Evolutionary conservation across 2,329 filamentous ascomycete species (phyloP).

Genomic region (Dactylellina parvicollis): DNA sequence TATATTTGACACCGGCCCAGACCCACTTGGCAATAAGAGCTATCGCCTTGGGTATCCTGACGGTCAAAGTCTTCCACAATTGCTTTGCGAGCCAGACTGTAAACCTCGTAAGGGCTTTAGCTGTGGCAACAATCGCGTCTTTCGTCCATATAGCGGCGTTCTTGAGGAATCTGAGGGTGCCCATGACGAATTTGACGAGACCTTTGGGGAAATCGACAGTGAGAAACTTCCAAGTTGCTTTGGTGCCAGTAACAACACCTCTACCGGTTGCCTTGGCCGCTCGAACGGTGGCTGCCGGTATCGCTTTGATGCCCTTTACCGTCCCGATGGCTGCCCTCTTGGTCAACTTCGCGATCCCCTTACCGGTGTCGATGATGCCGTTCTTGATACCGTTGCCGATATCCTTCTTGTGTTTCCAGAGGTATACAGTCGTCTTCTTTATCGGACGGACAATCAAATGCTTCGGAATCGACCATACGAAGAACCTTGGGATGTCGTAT

Average conservation of each 20-base stretch:
- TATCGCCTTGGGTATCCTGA: conserved; percentile 59
- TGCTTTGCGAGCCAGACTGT: conserved; percentile 30
- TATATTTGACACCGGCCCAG: conserved; percentile 56
- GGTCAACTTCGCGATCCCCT: conserved; percentile 11
- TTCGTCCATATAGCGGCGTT: conserved; percentile 29
- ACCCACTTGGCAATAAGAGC: conserved; percentile 62
- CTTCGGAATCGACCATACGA: conserved; percentile 44
- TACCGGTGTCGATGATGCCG: conserved; percentile 20
- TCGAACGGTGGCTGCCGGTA: conserved; percentile 17
- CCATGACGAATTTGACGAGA: conserved; percentile 25
- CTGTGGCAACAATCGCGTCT: conserved; percentile 13
- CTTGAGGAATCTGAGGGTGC: conserved; percentile 37
- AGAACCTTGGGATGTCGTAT: conserved; percentile 46
- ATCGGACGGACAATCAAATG: conserved; percentile 36
- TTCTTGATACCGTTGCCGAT: conserved; percentile 32
- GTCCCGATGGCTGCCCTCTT: conserved; percentile 31
- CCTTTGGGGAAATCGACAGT: conserved; percentile 29
- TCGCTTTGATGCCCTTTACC: conserved; percentile 40
- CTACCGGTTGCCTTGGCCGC: conserved; percentile 26
- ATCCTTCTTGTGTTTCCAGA: conserved; percentile 46
- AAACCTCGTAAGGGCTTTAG: conserved; percentile 28
- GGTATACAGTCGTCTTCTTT: neutral
- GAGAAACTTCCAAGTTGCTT: conserved; percentile 47
- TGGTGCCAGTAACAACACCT: conserved; percentile 15
- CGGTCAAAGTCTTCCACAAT: conserved; percentile 27